These are phyloP conservation scores for Oxytropis ochrocephala DNA, from an alignment of 306 rosid genomes.

Conservation along the genomic window DNA sequence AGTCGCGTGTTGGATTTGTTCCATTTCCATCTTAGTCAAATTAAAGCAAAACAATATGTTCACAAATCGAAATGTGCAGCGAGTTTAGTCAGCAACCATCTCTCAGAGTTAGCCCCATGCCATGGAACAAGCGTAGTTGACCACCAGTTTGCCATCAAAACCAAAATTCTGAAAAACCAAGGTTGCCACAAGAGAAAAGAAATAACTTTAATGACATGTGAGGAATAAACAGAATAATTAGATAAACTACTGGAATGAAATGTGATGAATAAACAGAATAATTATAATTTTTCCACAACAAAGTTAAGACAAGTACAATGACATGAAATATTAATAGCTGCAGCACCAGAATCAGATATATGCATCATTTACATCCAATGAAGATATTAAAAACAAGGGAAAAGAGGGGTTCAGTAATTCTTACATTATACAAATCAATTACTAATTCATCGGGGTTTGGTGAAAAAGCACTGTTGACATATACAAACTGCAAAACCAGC, in stretches of 20 bases:
- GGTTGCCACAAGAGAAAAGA: background rate
- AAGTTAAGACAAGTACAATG: background rate
- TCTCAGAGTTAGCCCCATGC: slow-evolving; percentile 72
- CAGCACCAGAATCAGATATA: background rate
- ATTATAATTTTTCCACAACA: background rate
- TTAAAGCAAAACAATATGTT: slow-evolving; percentile 3
- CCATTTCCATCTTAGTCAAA: background rate
- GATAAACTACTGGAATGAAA: background rate
- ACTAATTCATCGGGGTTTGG: slow-evolving; percentile 91
- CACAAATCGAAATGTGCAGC: slow-evolving; percentile 14
- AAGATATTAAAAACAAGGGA: background rate
- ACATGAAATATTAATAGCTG: background rate
- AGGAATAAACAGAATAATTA: slow-evolving; percentile 6
- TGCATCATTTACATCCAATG: background rate
- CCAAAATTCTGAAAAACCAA: slow-evolving; percentile 74
- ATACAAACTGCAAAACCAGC: slow-evolving; percentile 70
- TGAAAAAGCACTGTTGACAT: slow-evolving; percentile 87
- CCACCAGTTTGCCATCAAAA: slow-evolving; percentile 86
- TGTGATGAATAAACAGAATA: background rate
- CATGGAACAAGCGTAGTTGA: slow-evolving; percentile 87
- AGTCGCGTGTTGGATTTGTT: too few relatives aligned
- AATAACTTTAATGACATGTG: background rate
- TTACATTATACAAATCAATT: slow-evolving; percentile 79
- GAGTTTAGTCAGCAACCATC: slow-evolving; percentile 14
- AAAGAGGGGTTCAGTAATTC: slow-evolving; percentile 19